Conservation (phyloP, 1,139 yeast genomes). For the Fermentozyma sake region DNA sequence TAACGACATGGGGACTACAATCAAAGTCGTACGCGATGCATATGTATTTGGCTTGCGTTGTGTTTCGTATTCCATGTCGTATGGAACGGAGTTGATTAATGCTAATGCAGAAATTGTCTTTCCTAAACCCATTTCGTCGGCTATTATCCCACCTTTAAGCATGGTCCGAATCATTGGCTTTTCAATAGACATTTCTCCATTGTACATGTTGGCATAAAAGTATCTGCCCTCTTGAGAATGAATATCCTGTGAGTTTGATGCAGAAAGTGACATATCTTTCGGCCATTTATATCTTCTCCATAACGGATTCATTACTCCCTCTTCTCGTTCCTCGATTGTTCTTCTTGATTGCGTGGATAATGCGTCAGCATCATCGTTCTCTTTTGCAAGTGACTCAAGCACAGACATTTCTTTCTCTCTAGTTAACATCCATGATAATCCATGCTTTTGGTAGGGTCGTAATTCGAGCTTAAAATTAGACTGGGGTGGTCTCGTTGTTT, state of each 20-base stretch:
- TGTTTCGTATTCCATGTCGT: constrained; percentile 37
- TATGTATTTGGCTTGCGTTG: constrained; percentile 21
- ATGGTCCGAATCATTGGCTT: constrained; percentile 60
- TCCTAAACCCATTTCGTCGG: constrained; percentile 97
- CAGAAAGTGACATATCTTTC: constrained; percentile 25
- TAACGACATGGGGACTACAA: constrained; percentile 89
- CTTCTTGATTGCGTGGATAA: constrained; percentile 28
- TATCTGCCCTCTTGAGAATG: constrained; percentile 18
- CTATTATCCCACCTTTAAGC: constrained; percentile 82
- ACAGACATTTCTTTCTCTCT: constrained; percentile 52
- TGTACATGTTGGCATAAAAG: constrained; percentile 79
- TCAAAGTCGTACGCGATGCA: constrained; percentile 69
- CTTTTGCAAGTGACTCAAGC: constrained; percentile 27
- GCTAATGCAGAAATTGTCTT: constrained; percentile 85
- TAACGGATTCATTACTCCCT: constrained; percentile 73
- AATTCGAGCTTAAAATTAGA: constrained; percentile 52
- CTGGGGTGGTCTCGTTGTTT: constrained; percentile 53
- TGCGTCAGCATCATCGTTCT: constrained; percentile 12
- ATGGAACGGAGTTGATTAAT: constrained; percentile 60
- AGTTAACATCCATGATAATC: constrained; percentile 77
- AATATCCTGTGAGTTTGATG: constrained; percentile 3
- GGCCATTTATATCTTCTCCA: constrained; percentile 88
- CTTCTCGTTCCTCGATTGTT: constrained; percentile 26
- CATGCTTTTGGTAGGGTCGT: constrained; percentile 74
- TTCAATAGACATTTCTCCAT: constrained; percentile 71